Percentiles rank a stretch among this genome's conserved stretches.
phyloP scores from a whole-genome alignment of 164 flowering plant species.

The Macadamia tetraphylla region DNA sequence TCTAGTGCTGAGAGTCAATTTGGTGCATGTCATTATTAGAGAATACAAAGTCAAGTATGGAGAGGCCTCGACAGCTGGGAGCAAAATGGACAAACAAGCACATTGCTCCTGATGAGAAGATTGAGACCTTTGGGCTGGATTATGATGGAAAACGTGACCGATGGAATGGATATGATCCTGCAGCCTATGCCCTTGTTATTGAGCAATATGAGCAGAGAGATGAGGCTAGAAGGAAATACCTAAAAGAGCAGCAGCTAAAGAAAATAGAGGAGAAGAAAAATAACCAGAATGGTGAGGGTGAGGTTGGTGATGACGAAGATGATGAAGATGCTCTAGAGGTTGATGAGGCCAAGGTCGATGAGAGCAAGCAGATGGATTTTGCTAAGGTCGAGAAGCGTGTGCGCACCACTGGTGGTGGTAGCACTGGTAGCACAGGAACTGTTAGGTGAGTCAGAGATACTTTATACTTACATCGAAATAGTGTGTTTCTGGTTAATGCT shows the following conservation, averaged over 20 bases:
- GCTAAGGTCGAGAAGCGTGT: constrained; percentile 98
- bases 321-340: constrained; percentile 67
- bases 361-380: constrained; percentile 84
- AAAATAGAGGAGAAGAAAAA: constrained; percentile 77
- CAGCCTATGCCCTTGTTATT: constrained; percentile 61
- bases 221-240: constrained; percentile 59
- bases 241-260: constrained; percentile 72
- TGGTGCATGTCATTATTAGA: not conserved
- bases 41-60: constrained; percentile 64
- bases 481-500: too few relatives aligned
- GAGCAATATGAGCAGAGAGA: constrained; percentile 74
- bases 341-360: constrained; percentile 91
- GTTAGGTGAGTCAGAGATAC: constrained; percentile 47
- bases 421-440: constrained; percentile 97
- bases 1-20: not conserved
- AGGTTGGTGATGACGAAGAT: constrained; percentile 59
- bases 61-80: constrained; percentile 67
- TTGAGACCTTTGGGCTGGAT: constrained; percentile 73
- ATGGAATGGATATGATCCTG: constrained; percentile 86
- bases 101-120: constrained; percentile 84
- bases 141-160: constrained; percentile 80
- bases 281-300: constrained; percentile 43
- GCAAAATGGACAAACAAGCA: constrained; percentile 65
- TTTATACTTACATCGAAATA: not conserved
- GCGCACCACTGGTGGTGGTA: constrained; percentile 95